Evolutionary conservation across 1,284 basidiomycete genomes (phyloP).

Genomic region (Puccinia polysora): DNA sequence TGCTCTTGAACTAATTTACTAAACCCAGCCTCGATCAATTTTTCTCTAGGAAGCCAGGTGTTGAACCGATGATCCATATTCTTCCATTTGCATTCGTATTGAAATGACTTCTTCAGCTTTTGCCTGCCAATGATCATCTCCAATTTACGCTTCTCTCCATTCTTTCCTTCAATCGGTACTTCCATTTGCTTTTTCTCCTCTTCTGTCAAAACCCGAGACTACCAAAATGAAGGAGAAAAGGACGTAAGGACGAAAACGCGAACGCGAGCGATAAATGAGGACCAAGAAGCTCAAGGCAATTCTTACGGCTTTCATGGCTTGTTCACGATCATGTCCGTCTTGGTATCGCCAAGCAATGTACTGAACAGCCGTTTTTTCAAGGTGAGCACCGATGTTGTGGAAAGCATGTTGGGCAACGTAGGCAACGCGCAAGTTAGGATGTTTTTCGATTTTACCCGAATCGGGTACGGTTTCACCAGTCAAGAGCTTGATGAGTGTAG

Average conservation of each 20-base stretch:
- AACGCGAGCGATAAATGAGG: neutral
- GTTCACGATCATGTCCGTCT: constrained; percentile 93
- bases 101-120: constrained; percentile 92
- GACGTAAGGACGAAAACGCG: neutral
- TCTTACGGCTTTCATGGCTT: constrained; percentile 72
- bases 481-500: constrained; percentile 92
- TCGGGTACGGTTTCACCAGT: constrained; percentile 93
- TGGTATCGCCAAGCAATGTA: constrained; percentile 99
- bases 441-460: constrained; percentile 89
- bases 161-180: constrained; percentile 82
- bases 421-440: constrained; percentile 89
- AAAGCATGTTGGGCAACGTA: constrained; percentile 98
- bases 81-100: constrained; percentile 95
- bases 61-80: constrained; percentile 87
- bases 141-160: constrained; percentile 83
- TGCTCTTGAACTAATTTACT: constrained; percentile 87
- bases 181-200: constrained; percentile 80
- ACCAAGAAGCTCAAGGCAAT: neutral
- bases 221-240: neutral
- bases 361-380: constrained; percentile 89
- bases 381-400: constrained; percentile 79
- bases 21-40: constrained; percentile 82
- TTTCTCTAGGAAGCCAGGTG: constrained; percentile 87
- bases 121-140: constrained; percentile 88
- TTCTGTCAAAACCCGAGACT: constrained; percentile 77